These are phyloP conservation scores for Coleophoma crateriformis DNA, from an alignment of 2,329 filamentous ascomycete species.

Conservation along the genomic window DNA sequence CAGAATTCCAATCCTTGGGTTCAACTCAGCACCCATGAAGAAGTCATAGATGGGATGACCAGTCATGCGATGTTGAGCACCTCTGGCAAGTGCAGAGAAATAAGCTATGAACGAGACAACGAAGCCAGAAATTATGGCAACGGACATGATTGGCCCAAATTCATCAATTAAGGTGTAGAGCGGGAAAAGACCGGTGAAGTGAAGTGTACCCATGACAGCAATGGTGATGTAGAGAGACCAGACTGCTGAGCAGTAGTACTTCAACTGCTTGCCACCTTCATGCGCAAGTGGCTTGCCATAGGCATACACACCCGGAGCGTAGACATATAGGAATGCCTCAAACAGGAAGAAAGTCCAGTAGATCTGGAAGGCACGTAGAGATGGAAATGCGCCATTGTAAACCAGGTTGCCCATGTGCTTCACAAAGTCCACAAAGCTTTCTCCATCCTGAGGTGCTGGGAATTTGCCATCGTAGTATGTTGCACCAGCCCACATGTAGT, in stretches of 20 bases:
- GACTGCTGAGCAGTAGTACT: constrained; percentile 92
- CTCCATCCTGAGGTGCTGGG: constrained; percentile 58
- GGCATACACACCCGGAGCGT: constrained; percentile 80
- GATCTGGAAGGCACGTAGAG: constrained; percentile 77
- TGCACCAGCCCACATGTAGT: constrained; percentile 98
- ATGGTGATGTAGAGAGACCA: constrained; percentile 86
- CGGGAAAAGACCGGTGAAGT: constrained; percentile 79
- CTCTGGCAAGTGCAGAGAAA: constrained; percentile 73
- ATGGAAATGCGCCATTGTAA: constrained; percentile 81
- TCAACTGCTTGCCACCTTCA: constrained; percentile 76
- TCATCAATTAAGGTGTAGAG: constrained; percentile 91
- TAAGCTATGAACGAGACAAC: constrained; percentile 80
- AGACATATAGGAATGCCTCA: constrained; percentile 76
- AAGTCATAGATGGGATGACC: constrained; percentile 78
- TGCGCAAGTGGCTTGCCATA: constrained; percentile 86
- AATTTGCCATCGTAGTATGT: constrained; percentile 86
- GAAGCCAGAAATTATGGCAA: constrained; percentile 88
- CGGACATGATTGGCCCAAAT: constrained; percentile 87
- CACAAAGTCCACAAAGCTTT: constrained; percentile 67
- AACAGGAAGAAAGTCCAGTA: constrained; percentile 93
- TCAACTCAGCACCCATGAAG: constrained; percentile 85
- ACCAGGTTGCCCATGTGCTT: constrained; percentile 65
- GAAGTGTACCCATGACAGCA: constrained; percentile 61
- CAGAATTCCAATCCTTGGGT: constrained; percentile 74
- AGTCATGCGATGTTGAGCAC: constrained; percentile 88